Evolutionary conservation across 1,284 basidiomycete genomes (phyloP).

Genomic region (Apiotrichum akiyoshidainum): DNA sequence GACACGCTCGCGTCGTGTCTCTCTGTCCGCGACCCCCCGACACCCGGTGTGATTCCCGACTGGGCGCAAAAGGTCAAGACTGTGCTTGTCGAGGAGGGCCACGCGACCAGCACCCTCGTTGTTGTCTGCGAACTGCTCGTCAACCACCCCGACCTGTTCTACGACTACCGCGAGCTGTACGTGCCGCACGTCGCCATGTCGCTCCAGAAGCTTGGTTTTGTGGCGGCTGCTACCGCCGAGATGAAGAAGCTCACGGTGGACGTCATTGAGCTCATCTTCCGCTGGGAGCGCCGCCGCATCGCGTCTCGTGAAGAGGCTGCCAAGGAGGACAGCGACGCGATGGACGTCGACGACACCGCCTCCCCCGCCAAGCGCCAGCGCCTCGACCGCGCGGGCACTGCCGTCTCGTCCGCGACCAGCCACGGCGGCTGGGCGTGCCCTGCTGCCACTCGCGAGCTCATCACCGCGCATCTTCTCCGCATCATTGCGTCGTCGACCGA

Average conservation of each 20-base stretch:
- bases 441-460: constrained; percentile 74
- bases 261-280: constrained; percentile 77
- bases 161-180: constrained; percentile 86
- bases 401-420: constrained; percentile 47
- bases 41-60: constrained; percentile 59
- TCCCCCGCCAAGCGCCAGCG: constrained; percentile 52
- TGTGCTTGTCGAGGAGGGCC: constrained; percentile 85
- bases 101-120: constrained; percentile 73
- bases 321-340: constrained; percentile 32
- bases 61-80: constrained; percentile 90
- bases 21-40: constrained; percentile 58
- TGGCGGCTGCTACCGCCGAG: constrained; percentile 70
- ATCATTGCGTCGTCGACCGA: constrained; percentile 74
- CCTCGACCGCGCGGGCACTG: constrained; percentile 52
- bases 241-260: constrained; percentile 78
- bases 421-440: constrained; percentile 68
- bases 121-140: constrained; percentile 90
- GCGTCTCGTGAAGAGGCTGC: constrained; percentile 50
- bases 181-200: constrained; percentile 94
- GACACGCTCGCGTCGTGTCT: constrained; percentile 89
- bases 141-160: constrained; percentile 89
- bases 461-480: constrained; percentile 90
- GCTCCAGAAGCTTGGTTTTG: constrained; percentile 80
- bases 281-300: constrained; percentile 69
- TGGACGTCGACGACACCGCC: constrained; percentile 48